These are phyloP conservation scores for Teratosphaeria zuluensis DNA, from an alignment of 2,329 filamentous ascomycete genomes.

Conservation along the genomic window DNA sequence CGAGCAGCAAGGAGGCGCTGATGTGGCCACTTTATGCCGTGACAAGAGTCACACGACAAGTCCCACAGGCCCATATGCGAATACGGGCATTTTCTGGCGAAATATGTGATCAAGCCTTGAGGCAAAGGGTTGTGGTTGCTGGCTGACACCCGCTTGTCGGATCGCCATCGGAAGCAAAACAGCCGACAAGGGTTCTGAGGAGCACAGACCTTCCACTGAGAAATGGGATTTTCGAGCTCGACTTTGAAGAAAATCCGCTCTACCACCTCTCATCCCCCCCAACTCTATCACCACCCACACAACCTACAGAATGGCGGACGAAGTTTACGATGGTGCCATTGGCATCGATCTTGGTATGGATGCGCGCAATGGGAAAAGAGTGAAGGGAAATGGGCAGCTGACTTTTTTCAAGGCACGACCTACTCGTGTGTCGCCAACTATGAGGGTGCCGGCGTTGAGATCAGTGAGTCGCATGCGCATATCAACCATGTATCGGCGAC, in stretches of 20 bases:
- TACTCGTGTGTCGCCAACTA: constrained; percentile 99
- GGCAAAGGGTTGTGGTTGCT: not conserved
- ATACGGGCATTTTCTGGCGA: not conserved
- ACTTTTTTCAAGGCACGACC: constrained; percentile 66
- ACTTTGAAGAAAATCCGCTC: not conserved
- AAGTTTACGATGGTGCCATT: constrained; percentile 99
- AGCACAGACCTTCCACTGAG: not conserved
- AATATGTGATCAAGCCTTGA: not conserved
- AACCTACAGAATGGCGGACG: constrained; percentile 69
- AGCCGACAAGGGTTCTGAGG: not conserved
- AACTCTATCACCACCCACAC: not conserved
- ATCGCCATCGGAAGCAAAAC: not conserved
- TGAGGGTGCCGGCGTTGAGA: constrained; percentile 98
- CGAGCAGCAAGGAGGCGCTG: not conserved
- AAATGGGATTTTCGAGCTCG: not conserved
- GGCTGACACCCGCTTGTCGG: too few relatives aligned
- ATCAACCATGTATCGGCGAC: not conserved
- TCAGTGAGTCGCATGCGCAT: constrained; percentile 53
- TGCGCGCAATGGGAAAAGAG: constrained; percentile 26
- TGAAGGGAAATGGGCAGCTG: constrained; percentile 7
- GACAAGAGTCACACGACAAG: not conserved
- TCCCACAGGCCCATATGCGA: not conserved
- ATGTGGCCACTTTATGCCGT: not conserved
- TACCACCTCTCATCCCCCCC: not conserved
- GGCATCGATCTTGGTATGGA: constrained; percentile 93